Conservation (phyloP, 257 asterid species). For the Nicotiana tomentosiformis region DNA sequence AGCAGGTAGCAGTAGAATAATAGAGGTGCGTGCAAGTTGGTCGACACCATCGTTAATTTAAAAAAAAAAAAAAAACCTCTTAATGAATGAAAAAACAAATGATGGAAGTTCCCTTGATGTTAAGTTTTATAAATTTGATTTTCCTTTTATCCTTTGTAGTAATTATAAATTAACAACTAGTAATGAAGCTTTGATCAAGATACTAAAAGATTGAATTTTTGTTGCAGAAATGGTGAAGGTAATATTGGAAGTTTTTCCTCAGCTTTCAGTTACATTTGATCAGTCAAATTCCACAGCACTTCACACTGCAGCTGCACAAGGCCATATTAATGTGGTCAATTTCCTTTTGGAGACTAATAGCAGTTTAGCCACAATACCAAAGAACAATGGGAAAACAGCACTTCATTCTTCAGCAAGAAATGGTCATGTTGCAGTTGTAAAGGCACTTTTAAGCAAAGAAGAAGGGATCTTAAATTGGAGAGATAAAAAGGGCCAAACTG, state of each 20-base stretch:
- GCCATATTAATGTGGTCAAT: conserved; percentile 52
- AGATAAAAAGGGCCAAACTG: conserved; percentile 80
- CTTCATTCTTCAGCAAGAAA: conserved; percentile 70
- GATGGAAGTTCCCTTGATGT: not conserved
- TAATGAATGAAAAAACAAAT: not conserved
- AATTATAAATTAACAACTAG: not conserved
- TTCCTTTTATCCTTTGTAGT: not conserved
- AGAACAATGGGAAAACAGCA: conserved; percentile 68
- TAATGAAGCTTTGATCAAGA: not conserved
- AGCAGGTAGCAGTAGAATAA: not conserved
- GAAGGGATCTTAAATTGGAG: conserved; percentile 46
- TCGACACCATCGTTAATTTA: not conserved
- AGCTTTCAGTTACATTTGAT: conserved; percentile 59
- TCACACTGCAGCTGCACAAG: conserved; percentile 70
- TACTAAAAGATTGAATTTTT: not conserved
- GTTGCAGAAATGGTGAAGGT: conserved; percentile 54
- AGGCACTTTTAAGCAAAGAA: conserved; percentile 55
- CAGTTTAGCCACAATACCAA: conserved; percentile 54
- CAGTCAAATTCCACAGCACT: conserved; percentile 64
- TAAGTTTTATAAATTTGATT: not conserved
- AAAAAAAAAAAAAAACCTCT: too few species aligned
- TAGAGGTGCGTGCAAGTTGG: not conserved
- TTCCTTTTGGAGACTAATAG: conserved; percentile 58
- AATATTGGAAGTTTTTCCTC: conserved; percentile 57
- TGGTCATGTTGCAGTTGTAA: conserved; percentile 59